Base-by-base conservation (phyloP, 345 rosid species). In the Gynandropsis gynandra region DNA sequence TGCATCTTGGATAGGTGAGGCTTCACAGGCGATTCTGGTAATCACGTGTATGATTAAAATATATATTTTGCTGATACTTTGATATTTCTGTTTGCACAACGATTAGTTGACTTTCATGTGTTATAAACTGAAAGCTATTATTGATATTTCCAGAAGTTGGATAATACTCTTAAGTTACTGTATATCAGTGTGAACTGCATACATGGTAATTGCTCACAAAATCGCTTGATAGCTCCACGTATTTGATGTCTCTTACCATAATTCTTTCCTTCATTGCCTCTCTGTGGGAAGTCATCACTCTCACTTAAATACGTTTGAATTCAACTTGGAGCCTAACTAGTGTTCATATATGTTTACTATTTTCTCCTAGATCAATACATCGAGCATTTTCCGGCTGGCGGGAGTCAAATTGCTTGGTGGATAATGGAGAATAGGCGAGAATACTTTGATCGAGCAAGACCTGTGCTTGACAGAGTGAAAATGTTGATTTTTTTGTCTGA, bases 341-440 rank as follows among this genome's bases (percentile, higher is more conserved):
- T 43, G 29, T 24, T 24, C 8, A 8, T 37, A 13, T 8, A 2
- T 49, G 19, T 55, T 37, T 1, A 8, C 35, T 47, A 17, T 52
- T 27, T 62, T 64, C 62, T 72, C 73, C 50, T 80, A 89, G 95
- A 89, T 67, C 93, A 85, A 68, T 89, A 85, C 65, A 80, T 89
- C 15, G 72, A 75, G 49, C 92, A 64, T 54, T 85, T 76, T 69
- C 95, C 98, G 32, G 85, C 96, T 67, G 96, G 89, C 50, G 95
- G 89, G 33, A 82, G 92, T 79, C 98, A 90, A 72, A 74, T 90
- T 47, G 87, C 78, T 56, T 90, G 95, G 98, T 90, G 98, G 98
- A 82, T 90, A 40, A 87, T 90, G 98, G 96, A 87, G 73, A 90
- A 90, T 72, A 75, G 95, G 56, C 62, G 78, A 55, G 96, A 90